These are phyloP conservation scores for Myriangium duriaei DNA, from an alignment of 2,329 filamentous ascomycete species.

Conservation along the genomic window DNA sequence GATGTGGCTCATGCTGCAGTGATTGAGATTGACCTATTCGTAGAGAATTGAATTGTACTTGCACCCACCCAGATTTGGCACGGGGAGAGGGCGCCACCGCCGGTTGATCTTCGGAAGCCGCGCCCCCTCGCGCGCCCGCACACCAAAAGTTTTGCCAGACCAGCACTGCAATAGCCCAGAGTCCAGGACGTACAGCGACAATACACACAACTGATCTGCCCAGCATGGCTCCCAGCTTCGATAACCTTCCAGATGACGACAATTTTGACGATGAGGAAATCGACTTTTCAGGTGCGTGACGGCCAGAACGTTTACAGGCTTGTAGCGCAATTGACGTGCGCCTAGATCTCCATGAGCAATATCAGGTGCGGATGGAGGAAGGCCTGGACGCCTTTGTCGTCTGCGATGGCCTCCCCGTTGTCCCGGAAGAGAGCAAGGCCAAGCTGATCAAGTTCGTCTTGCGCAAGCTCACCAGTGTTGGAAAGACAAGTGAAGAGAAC, in stretches of 20 bases:
- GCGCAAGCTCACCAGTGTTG: slow-evolving; percentile 80
- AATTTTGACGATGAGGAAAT: slow-evolving; percentile 89
- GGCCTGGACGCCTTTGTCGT: slow-evolving; percentile 95
- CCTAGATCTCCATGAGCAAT: slow-evolving; percentile 80
- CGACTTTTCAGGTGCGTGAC: slow-evolving; percentile 57
- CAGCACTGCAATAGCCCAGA: background rate
- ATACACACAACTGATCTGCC: slow-evolving; percentile 7
- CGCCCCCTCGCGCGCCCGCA: background rate
- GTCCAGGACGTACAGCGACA: background rate
- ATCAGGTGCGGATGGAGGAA: slow-evolving; percentile 89
- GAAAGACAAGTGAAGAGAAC: slow-evolving; percentile 71
- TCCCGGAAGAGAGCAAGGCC: slow-evolving; percentile 78
- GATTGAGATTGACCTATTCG: too few species aligned
- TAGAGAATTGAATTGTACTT: too few species aligned
- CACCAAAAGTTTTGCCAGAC: background rate
- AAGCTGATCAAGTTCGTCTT: slow-evolving; percentile 95
- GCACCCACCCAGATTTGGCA: too few species aligned
- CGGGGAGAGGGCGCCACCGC: too few species aligned
- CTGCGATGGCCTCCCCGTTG: slow-evolving; percentile 81
- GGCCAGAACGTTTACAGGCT: background rate
- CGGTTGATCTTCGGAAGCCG: background rate
- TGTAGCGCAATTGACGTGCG: slow-evolving; percentile 5
- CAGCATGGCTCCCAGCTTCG: slow-evolving; percentile 87
- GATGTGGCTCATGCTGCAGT: too few species aligned
- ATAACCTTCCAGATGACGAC: slow-evolving; percentile 73